phyloP scores from a whole-genome alignment of 176 grass and related monocot species.

The Cenchrus americanus region DNA sequence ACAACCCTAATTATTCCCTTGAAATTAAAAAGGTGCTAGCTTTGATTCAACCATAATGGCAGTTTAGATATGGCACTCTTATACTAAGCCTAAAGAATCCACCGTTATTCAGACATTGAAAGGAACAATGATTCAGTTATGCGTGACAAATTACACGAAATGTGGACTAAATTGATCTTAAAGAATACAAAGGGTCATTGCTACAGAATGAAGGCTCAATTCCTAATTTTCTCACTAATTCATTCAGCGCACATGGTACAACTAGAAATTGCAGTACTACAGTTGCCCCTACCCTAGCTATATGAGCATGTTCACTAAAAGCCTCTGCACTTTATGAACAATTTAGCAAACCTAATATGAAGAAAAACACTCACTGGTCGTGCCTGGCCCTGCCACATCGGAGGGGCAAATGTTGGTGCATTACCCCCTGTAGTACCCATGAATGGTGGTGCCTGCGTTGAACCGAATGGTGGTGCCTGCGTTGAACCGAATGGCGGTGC shows the following conservation, averaged over 20 bases:
- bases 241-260: not conserved
- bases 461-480: slow-evolving; percentile 18
- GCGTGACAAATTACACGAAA: slow-evolving; percentile 17
- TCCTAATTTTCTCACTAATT: not conserved
- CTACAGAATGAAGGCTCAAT: not conserved
- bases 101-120: not conserved
- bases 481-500: slow-evolving; percentile 25
- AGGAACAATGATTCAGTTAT: not conserved
- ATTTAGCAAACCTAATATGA: not conserved
- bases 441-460: slow-evolving; percentile 35
- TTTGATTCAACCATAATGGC: not conserved
- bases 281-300: slow-evolving; percentile 11
- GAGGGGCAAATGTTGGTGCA: slow-evolving; percentile 37
- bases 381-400: slow-evolving; percentile 51
- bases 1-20: not conserved
- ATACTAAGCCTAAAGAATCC: not conserved
- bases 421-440: slow-evolving; percentile 35
- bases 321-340: slow-evolving; percentile 17
- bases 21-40: not conserved
- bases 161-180: slow-evolving; percentile 27
- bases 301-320: not conserved
- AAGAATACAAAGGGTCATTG: not conserved
- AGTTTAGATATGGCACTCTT: not conserved
- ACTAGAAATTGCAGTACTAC: not conserved
- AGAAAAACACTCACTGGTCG: slow-evolving; percentile 45